Base-by-base conservation (phyloP, 345 rosid genomes). In the Arabidopsis suecica region DNA sequence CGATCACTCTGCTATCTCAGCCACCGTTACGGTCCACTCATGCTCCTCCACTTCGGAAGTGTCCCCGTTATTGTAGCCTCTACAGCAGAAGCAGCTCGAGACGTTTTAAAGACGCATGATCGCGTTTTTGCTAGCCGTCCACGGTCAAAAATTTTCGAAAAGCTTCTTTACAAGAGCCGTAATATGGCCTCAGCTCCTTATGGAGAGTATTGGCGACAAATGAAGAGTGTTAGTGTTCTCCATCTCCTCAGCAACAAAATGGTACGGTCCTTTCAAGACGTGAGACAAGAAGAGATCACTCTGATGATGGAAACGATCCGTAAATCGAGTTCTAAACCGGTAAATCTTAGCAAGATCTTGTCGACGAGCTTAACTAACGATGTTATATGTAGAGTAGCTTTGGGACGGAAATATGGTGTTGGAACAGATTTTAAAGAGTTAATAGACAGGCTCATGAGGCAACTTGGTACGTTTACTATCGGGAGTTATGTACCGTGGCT, bases 121-220 rank as follows among this genome's bases (percentile, higher is more conserved):
- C 37, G 67, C 4, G 65, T 53, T n/a, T 86, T 92, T 14, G 69
- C 89, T 0, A 79, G 73, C 65, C 73, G 94, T 45, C 88, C 91
- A 0, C 69, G 61, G 53, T 58, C 74, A 0, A 77, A 44, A 0
- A 28, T 61, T 2, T 47, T 18, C 0, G 75, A 73, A 1, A 84
- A 76, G 38, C 86, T 91, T 66, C 57, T 86, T 33, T 85, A 86
- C 34, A 65, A 58, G 0, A 14, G 61, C 22, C 82, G 80, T 30
- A 86, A 88, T 34, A 33, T 87, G 36, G 45, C 88, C 0, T 2
- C n/a, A 2, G 85, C 91, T 1, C 85, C 88, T 0, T 86, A 89
- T 23, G 89, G 91, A 9, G 90, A 91, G 65, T 88, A 89, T 42
- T 89, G 95, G 97, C 81, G 93, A 55, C 88, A 88, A 57, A 75